Evolutionary conservation across 345 rosid species (phyloP).

Genomic region (Camelina neglecta): DNA sequence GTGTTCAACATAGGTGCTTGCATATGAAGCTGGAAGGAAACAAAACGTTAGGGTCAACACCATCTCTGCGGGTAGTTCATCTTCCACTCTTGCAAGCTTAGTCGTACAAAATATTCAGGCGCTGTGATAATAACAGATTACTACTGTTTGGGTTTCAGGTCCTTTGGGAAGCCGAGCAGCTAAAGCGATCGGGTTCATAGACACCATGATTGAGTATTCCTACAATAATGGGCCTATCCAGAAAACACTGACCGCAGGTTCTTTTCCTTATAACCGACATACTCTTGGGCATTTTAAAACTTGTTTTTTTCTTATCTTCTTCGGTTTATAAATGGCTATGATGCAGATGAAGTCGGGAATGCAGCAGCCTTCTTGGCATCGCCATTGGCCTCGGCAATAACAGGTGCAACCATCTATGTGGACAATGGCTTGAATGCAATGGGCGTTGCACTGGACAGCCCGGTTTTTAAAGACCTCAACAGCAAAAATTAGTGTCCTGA

Average conservation of each 20-base stretch:
- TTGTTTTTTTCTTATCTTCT: background rate
- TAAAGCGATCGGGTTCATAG: slow-evolving; percentile 86
- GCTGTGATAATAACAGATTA: background rate
- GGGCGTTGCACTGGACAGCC: slow-evolving; percentile 95
- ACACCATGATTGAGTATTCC: slow-evolving; percentile 86
- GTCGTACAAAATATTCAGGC: background rate
- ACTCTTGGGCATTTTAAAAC: background rate
- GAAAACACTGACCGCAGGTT: slow-evolving; percentile 90
- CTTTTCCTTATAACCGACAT: slow-evolving; percentile 8
- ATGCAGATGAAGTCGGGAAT: slow-evolving; percentile 93
- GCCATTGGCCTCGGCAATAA: slow-evolving; percentile 75
- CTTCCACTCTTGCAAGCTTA: too few relatives aligned
- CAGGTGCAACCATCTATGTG: slow-evolving; percentile 85
- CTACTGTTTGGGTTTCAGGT: slow-evolving; percentile 34
- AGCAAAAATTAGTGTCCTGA: slow-evolving; percentile 47
- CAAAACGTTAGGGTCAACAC: slow-evolving; percentile 83
- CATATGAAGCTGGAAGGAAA: slow-evolving; percentile 92
- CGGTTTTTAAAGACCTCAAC: slow-evolving; percentile 51
- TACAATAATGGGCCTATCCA: slow-evolving; percentile 81
- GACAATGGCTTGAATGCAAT: slow-evolving; percentile 97
- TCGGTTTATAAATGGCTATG: background rate
- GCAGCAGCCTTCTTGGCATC: slow-evolving; percentile 78
- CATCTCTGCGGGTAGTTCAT: slow-evolving; percentile 72
- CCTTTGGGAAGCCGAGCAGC: slow-evolving; percentile 22
- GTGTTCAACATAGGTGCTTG: slow-evolving; percentile 58